phyloP scores from a whole-genome alignment of 2,329 filamentous ascomycete species.

The Penicillium crustosum region DNA sequence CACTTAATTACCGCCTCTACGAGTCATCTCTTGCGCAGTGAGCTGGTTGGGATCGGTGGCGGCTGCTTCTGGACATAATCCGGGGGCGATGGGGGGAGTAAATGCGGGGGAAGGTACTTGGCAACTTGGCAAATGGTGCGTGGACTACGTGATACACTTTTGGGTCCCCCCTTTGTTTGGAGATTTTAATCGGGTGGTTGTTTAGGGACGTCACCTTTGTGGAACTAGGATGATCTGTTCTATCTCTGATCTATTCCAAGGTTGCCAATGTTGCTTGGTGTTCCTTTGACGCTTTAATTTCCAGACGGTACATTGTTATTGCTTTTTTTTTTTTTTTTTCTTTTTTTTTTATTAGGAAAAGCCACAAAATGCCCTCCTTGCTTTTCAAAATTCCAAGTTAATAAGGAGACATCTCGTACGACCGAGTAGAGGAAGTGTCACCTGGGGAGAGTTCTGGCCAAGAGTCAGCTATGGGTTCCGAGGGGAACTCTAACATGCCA shows the following conservation, averaged over 20 bases:
- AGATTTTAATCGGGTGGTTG: too few relatives aligned
- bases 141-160: not conserved
- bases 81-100: not conserved
- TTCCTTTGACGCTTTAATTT: too few relatives aligned
- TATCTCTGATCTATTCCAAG: not conserved
- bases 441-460: not conserved
- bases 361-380: not conserved
- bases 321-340: too few relatives aligned
- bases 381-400: not conserved
- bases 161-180: not conserved
- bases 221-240: not conserved
- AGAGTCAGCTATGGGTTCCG: not conserved
- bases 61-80: constrained; percentile 6
- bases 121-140: constrained; percentile 5
- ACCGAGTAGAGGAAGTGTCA: not conserved
- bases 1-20: not conserved
- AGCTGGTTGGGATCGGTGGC: not conserved
- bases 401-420: not conserved
- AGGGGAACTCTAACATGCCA: not conserved
- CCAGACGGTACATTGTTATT: too few relatives aligned
- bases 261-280: not conserved
- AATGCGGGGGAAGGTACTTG: constrained; percentile 10
- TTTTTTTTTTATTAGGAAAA: not conserved
- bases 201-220: not conserved
- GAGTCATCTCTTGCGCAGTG: not conserved